Percentiles rank a stretch among this genome's conserved stretches.
These are phyloP conservation scores for Entomortierella chlamydospora DNA, from an alignment of 192 early-diverging fungal genomes.

Conservation along the genomic window DNA sequence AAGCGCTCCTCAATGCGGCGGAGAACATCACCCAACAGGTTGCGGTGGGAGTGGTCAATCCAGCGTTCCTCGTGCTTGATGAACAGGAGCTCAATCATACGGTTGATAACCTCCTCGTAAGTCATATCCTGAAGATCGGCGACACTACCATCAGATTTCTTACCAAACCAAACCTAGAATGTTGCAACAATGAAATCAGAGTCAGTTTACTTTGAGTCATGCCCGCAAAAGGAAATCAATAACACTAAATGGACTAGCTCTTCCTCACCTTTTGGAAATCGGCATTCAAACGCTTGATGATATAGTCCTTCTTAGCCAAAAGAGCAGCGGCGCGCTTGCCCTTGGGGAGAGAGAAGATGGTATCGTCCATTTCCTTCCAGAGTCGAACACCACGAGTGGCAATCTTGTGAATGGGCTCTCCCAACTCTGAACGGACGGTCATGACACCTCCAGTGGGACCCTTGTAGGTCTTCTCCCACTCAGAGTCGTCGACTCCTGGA, in stretches of 20 bases:
- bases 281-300: conserved; percentile 84
- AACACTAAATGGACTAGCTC: background rate
- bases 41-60: conserved; percentile 79
- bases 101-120: conserved; percentile 86
- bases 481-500: conserved; percentile 80
- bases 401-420: conserved; percentile 94
- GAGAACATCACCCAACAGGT: conserved; percentile 83
- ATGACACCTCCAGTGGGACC: conserved; percentile 82
- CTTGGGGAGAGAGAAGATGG: conserved; percentile 84
- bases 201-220: too few species aligned
- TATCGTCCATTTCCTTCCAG: conserved; percentile 84
- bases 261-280: conserved; percentile 84
- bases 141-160: conserved; percentile 77
- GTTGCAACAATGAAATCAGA: background rate
- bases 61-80: conserved; percentile 78
- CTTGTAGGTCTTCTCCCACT: conserved; percentile 90
- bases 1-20: conserved; percentile 92
- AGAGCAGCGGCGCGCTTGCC: conserved; percentile 82
- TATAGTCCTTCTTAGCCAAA: conserved; percentile 85
- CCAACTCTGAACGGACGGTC: conserved; percentile 89
- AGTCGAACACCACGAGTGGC: conserved; percentile 84
- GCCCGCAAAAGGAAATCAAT: background rate
- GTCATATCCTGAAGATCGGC: conserved; percentile 94
- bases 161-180: conserved; percentile 87
- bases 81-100: conserved; percentile 87